Conservation (phyloP, 306 rosid species). For the Sphenostylis stenocarpa region DNA sequence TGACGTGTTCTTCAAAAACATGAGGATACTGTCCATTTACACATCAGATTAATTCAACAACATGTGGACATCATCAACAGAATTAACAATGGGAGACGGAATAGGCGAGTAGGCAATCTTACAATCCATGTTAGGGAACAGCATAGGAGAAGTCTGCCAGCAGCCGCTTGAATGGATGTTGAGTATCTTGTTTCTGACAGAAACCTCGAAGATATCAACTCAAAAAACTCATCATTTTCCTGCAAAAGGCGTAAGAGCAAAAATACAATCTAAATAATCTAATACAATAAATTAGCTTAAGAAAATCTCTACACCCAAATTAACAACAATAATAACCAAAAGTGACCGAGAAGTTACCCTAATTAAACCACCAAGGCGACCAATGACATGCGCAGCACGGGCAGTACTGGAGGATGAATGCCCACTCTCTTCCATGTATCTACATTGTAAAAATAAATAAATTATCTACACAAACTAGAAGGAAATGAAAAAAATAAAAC, state of each 20-base stretch:
- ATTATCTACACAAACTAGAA: neutral
- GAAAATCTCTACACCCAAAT: neutral
- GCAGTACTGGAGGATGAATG: constrained; percentile 72
- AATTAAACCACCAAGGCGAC: constrained; percentile 77
- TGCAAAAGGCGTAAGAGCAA: constrained; percentile 26
- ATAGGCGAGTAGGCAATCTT: constrained; percentile 25
- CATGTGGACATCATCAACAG: neutral
- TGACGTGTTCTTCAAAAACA: constrained; percentile 80
- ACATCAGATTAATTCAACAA: constrained; percentile 28
- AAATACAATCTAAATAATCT: neutral
- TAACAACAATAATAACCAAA: neutral
- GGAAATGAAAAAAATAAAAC: neutral
- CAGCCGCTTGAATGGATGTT: constrained; percentile 70
- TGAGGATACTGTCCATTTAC: constrained; percentile 81
- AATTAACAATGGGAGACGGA: neutral
- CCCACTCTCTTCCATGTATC: constrained; percentile 86
- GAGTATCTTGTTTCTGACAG: constrained; percentile 72
- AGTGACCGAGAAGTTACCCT: constrained; percentile 54
- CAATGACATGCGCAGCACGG: constrained; percentile 77
- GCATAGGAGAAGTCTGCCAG: constrained; percentile 70
- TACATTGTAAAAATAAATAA: constrained; percentile 40
- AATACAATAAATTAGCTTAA: neutral
- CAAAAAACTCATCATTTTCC: constrained; percentile 95
- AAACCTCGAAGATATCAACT: constrained; percentile 82
- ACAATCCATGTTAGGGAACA: constrained; percentile 90